These are phyloP conservation scores for Arctium minus DNA, from an alignment of 129 eudicot genomes.

Conservation along the genomic window DNA sequence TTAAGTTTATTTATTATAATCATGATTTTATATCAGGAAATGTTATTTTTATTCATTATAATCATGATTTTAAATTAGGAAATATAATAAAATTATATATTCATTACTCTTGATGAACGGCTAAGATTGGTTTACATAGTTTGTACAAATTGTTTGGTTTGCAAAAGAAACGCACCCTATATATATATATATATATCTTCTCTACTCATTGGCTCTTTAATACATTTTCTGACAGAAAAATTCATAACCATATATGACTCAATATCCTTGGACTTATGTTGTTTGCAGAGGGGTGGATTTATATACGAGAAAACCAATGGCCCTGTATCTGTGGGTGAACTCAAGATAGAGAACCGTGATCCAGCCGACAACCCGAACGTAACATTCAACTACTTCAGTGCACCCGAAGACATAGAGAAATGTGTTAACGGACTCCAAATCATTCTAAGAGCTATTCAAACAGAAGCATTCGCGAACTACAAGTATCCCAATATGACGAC, in stretches of 20 bases:
- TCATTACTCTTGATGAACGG: no score
- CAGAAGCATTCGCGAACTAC: slow-evolving; percentile 34
- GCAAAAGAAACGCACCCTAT: no score
- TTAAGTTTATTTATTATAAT: no score
- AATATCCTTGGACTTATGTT: neutral
- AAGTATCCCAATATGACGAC: slow-evolving; percentile 15
- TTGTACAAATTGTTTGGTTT: no score
- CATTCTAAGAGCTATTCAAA: slow-evolving; percentile 31
- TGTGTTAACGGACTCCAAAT: slow-evolving; percentile 51
- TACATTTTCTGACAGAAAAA: no score
- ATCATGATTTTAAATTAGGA: no score
- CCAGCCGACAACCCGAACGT: slow-evolving; percentile 47
- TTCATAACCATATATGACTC: neutral
- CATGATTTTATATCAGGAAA: no score
- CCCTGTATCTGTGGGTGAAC: slow-evolving; percentile 51
- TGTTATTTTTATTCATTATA: no score
- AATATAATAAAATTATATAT: no score
- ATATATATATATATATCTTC: no score
- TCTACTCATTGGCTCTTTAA: no score
- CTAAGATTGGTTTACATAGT: no score
- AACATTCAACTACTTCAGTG: slow-evolving; percentile 66
- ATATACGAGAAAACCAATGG: slow-evolving; percentile 47
- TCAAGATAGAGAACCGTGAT: slow-evolving; percentile 41
- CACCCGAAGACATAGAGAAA: slow-evolving; percentile 40
- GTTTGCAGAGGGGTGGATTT: slow-evolving; percentile 41